Conservation (phyloP, 1,284 basidiomycete genomes). For the Trichosporon asahii region DNA sequence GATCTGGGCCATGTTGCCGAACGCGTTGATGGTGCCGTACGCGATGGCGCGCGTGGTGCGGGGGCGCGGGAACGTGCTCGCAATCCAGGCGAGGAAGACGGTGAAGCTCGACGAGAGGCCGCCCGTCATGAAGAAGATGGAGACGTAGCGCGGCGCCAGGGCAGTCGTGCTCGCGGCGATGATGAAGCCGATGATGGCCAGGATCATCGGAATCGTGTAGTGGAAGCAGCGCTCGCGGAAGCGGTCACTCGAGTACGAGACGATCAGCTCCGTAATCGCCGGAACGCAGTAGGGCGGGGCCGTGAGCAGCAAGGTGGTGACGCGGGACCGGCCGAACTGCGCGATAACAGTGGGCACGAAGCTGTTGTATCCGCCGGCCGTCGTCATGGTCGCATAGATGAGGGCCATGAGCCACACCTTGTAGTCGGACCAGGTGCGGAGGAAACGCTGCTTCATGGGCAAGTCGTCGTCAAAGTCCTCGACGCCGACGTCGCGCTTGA, state of each 20-base stretch:
- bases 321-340: conserved; percentile 35
- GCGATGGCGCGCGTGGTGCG: conserved; percentile 40
- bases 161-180: conserved; percentile 34
- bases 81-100: conserved; percentile 42
- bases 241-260: conserved; percentile 34
- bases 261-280: conserved; percentile 34
- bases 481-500: conserved; percentile 23
- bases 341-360: conserved; percentile 36
- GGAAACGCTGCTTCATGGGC: conserved; percentile 12
- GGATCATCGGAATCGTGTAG: conserved; percentile 45
- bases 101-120: conserved; percentile 37
- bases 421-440: conserved; percentile 18
- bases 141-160: conserved; percentile 34
- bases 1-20: conserved; percentile 40
- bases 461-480: conserved; percentile 19
- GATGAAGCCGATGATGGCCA: conserved; percentile 44
- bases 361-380: conserved; percentile 33
- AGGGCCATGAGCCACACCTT: conserved; percentile 26
- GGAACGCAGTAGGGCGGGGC: conserved; percentile 38
- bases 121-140: conserved; percentile 36
- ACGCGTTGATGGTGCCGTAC: conserved; percentile 40
- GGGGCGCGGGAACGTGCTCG: conserved; percentile 40
- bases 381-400: conserved; percentile 25
- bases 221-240: conserved; percentile 45
- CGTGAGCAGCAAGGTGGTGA: conserved; percentile 40